phyloP scores from a whole-genome alignment of 305 asterid genomes.

The Rubia peregrina region DNA sequence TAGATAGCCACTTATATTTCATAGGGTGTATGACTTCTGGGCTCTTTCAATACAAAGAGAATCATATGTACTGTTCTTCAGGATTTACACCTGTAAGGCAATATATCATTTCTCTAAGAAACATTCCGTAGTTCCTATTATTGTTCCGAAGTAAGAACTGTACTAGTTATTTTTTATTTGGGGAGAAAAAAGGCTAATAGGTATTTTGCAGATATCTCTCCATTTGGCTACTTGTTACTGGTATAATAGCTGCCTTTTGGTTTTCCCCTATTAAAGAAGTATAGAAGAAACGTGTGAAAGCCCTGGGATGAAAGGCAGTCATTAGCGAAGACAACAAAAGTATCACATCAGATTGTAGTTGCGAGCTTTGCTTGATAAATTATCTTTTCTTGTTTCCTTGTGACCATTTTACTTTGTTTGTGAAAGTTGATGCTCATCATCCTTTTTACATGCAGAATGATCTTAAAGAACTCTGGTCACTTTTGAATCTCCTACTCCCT shows the following conservation, averaged over 20 bases:
- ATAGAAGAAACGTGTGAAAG: background rate
- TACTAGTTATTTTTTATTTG: no score
- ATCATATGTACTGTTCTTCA: background rate
- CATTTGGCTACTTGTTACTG: background rate
- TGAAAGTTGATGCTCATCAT: constrained; percentile 1
- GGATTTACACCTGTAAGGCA: background rate
- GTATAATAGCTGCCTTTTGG: background rate
- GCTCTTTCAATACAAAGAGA: background rate
- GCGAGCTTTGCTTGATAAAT: background rate
- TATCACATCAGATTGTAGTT: background rate
- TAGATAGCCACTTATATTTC: background rate
- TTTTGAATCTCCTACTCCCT: constrained; percentile 90
- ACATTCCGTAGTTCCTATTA: background rate
- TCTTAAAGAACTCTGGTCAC: constrained; percentile 99
- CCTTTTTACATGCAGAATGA: constrained; percentile 64
- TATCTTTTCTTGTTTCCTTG: constrained; percentile 4
- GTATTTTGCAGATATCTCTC: background rate
- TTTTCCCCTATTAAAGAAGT: background rate
- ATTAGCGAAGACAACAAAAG: background rate
- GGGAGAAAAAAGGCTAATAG: background rate
- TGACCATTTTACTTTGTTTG: background rate
- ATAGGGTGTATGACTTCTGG: background rate
- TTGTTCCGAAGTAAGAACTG: background rate
- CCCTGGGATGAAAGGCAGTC: background rate
- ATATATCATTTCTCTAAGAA: background rate